These are phyloP conservation scores for Helichrysum umbraculigerum DNA, from an alignment of 129 eudicot species.

Conservation along the genomic window DNA sequence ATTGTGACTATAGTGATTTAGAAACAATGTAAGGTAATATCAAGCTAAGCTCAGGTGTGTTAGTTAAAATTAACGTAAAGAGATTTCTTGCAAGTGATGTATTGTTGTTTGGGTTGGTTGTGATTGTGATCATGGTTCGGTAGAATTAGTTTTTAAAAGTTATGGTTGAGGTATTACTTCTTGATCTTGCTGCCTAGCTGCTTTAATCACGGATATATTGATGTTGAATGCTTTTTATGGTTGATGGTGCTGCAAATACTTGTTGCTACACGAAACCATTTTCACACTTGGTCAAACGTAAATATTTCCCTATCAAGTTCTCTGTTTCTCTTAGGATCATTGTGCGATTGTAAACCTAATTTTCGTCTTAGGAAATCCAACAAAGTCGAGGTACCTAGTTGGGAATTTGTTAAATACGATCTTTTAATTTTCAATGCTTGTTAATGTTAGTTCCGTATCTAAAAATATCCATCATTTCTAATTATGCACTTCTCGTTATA, in stretches of 20 bases:
- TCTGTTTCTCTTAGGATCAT: conserved; percentile 13
- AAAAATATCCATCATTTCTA: not conserved
- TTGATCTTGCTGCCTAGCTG: conserved; percentile 14
- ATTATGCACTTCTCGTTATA: not conserved
- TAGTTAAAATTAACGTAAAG: not conserved
- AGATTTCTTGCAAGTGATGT: conserved; percentile 8
- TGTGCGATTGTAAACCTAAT: not conserved
- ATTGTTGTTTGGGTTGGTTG: not conserved
- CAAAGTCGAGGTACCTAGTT: not conserved
- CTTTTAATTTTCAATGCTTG: conserved; percentile 2
- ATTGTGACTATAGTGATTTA: not conserved
- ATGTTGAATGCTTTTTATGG: not conserved
- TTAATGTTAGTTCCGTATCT: not conserved
- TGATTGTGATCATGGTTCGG: not conserved
- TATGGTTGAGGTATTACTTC: not conserved
- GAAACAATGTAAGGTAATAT: conserved; percentile 7
- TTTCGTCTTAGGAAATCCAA: not conserved
- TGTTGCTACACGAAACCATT: not conserved
- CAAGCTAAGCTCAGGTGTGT: not conserved
- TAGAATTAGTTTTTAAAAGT: not conserved
- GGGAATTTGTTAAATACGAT: conserved; percentile 9
- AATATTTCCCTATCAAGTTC: not conserved
- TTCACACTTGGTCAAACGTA: not conserved
- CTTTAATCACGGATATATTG: not conserved
- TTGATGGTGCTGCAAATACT: conserved; percentile 3